These are phyloP conservation scores for Colletotrichum scovillei DNA, from an alignment of 2,329 filamentous ascomycete genomes.

Conservation along the genomic window DNA sequence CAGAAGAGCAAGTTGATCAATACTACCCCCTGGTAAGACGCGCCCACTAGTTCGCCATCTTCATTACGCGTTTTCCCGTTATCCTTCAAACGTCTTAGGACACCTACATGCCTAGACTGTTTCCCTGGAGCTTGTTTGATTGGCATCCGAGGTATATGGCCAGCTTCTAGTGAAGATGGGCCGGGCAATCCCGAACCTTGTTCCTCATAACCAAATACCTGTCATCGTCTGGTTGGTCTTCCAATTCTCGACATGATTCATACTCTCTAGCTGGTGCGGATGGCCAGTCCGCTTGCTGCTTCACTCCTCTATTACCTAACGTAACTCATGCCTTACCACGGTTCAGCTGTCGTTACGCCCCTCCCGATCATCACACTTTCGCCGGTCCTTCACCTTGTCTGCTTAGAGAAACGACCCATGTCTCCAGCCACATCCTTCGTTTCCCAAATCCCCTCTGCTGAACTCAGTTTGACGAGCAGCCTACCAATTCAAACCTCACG, in stretches of 20 bases:
- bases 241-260: constrained; percentile 10
- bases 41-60: constrained; percentile 8
- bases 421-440: constrained; percentile 21
- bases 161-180: constrained; percentile 29
- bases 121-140: background rate
- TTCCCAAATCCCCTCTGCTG: background rate
- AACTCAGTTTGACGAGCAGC: constrained; percentile 14
- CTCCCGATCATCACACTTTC: constrained; percentile 20
- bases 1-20: constrained; percentile 7
- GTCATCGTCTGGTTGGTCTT: background rate
- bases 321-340: constrained; percentile 2
- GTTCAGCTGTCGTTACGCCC: constrained; percentile 3
- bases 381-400: background rate
- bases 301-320: constrained; percentile 4
- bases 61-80: background rate
- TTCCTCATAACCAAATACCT: constrained; percentile 22
- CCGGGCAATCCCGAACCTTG: constrained; percentile 17
- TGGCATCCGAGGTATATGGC: constrained; percentile 24
- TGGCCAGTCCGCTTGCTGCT: constrained; percentile 9
- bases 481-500: background rate
- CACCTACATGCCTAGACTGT: constrained; percentile 6
- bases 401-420: constrained; percentile 22
- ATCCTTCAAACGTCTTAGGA: background rate
- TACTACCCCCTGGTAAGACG: constrained; percentile 30
- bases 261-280: background rate